A percentile compares a stretch with the other conserved stretches of the same genome.
Conservation (phyloP, 192 early-diverging fungal genomes). For the Chytriomyces sp. region DNA sequence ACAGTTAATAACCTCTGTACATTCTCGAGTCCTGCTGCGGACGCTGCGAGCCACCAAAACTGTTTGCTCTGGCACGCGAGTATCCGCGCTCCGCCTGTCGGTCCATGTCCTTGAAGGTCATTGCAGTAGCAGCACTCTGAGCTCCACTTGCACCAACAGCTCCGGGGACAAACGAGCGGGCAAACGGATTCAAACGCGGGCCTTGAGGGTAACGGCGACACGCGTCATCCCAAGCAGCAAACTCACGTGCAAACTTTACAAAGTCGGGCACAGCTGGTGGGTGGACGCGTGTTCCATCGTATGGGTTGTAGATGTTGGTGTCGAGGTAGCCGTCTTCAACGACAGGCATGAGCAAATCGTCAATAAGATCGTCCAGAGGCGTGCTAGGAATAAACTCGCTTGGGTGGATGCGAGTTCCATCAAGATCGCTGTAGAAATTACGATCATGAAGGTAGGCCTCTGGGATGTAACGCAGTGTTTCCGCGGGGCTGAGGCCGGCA, state of each 20-base stretch:
- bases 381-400: background rate
- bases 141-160: background rate
- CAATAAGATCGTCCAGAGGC: slow-evolving; percentile 16
- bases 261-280: slow-evolving; percentile 1
- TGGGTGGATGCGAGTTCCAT: slow-evolving; percentile 33
- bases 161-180: slow-evolving; percentile 5
- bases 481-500: background rate
- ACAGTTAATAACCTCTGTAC: no score
- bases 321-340: background rate
- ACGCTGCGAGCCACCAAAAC: background rate
- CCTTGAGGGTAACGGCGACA: background rate
- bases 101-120: background rate
- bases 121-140: slow-evolving; percentile 1
- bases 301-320: background rate
- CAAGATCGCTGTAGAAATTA: slow-evolving; percentile 12
- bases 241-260: slow-evolving; percentile 26
- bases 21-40: no score
- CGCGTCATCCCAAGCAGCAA: slow-evolving; percentile 15
- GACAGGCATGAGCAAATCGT: slow-evolving; percentile 14
- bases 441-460: background rate
- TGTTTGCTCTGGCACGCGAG: background rate
- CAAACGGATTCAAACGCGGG: slow-evolving; percentile 15
- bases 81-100: background rate
- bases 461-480: background rate
- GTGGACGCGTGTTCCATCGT: background rate